phyloP scores from a whole-genome alignment of 1,284 basidiomycete genomes.

The Sanghuangporus baumii region DNA sequence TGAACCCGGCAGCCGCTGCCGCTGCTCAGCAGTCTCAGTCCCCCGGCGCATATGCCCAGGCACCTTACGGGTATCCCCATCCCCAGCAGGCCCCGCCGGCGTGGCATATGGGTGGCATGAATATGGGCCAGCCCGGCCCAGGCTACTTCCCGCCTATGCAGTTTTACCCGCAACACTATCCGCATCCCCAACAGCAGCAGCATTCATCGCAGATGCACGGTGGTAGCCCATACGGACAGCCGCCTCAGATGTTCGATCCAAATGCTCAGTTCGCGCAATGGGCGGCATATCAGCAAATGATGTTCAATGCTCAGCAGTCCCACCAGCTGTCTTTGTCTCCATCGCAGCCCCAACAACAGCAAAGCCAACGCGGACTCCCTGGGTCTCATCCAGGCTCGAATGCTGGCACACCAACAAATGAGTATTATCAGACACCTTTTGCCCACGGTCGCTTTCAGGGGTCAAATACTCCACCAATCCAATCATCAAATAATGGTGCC shows the following conservation, averaged over 20 bases:
- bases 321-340: conserved; percentile 31
- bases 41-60: conserved; percentile 16
- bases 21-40: conserved; percentile 7
- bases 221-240: conserved; percentile 29
- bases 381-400: conserved; percentile 29
- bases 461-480: background rate
- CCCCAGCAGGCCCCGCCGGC: conserved; percentile 8
- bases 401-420: conserved; percentile 24
- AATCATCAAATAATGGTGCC: conserved; percentile 5
- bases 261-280: conserved; percentile 77
- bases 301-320: conserved; percentile 64
- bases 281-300: conserved; percentile 84
- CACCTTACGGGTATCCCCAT: conserved; percentile 5
- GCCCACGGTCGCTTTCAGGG: conserved; percentile 6
- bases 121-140: conserved; percentile 10
- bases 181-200: conserved; percentile 34
- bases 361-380: conserved; percentile 19
- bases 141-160: conserved; percentile 22
- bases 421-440: conserved; percentile 16
- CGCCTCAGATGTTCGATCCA: conserved; percentile 59
- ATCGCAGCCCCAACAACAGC: conserved; percentile 27
- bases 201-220: conserved; percentile 26
- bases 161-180: conserved; percentile 33
- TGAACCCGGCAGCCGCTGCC: background rate
- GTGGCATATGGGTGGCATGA: conserved; percentile 17